Evolutionary conservation across 2,329 filamentous ascomycete species (phyloP), one percentile per base, ranked within the genome.

Genomic region (Rhexocercosporidium sp.): DNA sequence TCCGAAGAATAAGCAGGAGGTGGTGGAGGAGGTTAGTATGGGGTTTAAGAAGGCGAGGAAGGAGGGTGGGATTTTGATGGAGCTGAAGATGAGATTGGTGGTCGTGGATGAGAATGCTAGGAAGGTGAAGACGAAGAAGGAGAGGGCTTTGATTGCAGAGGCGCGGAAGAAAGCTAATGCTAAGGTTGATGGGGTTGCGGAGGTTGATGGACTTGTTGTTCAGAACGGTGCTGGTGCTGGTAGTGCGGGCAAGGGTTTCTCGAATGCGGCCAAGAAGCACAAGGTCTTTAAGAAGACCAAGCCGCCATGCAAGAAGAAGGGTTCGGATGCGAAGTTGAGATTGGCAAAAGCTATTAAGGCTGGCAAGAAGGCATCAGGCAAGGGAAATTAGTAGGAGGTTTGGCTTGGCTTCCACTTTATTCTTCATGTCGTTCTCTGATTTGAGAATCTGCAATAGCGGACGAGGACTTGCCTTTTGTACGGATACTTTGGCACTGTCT

Each of bases 11-110:
- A 37, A 56, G 9, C 18, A 37, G 9, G n/a, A 3, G 3, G 3
- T 11, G 1, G 18, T 56, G 29, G 29, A 56, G 53, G 53, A 20
- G 18, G 37, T 56, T 5, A 56, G 53, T 25, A 6, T 1, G n/a
- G 31, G 29, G 12, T 56, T 34, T 11, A 34, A 22, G 29, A 56
- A 37, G 53, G 53, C 53, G n/a, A 37, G 37, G 53, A 37, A 1
- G 11, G 29, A 56, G 16, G 29, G n/a, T 22, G 9, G 18, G 9
- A 20, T 37, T 4, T 6, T 34, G 29, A 34, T 16, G n/a, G 29
- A 56, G 7, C 16, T 56, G 29, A 22, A 37, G 53, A 56, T 56
- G 31, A 56, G 53, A 56, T 39, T 56, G 31, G 53, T 56, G 16
- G 11, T 37, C 37, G 31, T 56, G n/a, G 53, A 56, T 56, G 53